phyloP scores from a whole-genome alignment of 768 basidiomycete species.

The Russula compacta region DNA sequence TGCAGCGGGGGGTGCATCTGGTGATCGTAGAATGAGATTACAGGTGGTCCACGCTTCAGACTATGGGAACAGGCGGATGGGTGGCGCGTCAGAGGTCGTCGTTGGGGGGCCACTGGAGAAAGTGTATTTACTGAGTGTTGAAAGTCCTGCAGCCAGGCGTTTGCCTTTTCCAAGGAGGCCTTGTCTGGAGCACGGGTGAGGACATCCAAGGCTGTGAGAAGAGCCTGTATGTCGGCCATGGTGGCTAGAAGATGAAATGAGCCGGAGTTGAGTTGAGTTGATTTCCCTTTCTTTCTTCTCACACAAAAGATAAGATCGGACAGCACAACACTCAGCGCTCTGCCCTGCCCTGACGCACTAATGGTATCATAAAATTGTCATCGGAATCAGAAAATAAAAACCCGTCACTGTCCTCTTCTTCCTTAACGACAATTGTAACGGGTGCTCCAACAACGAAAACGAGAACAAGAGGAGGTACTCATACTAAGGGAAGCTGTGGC shows the following conservation, averaged over 20 bases:
- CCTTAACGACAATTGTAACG: constrained; percentile 1
- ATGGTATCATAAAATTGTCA: constrained; percentile 23
- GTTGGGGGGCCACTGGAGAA: constrained; percentile 55
- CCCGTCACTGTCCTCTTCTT: background rate
- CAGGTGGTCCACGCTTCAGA: constrained; percentile 94
- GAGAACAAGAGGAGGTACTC: constrained; percentile 18
- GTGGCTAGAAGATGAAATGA: background rate
- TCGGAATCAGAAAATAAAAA: constrained; percentile 10
- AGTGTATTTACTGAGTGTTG: constrained; percentile 95
- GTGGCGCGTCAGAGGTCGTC: constrained; percentile 55
- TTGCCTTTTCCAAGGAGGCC: constrained; percentile 73
- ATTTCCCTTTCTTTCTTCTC: background rate
- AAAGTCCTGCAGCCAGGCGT: constrained; percentile 95
- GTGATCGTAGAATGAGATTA: constrained; percentile 78
- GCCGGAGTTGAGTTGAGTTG: background rate
- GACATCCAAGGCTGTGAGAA: constrained; percentile 70
- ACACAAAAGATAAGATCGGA: constrained; percentile 8
- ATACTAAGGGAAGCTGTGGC: constrained; percentile 16
- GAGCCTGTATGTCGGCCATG: constrained; percentile 64
- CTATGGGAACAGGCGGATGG: constrained; percentile 61
- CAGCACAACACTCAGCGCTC: background rate
- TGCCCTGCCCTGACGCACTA: background rate
- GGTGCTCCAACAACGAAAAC: constrained; percentile 14
- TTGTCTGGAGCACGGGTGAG: constrained; percentile 80
- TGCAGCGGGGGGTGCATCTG: constrained; percentile 67